Evolutionary conservation across 257 asterid genomes (phyloP).

Genomic region (Nicotiana tabacum): DNA sequence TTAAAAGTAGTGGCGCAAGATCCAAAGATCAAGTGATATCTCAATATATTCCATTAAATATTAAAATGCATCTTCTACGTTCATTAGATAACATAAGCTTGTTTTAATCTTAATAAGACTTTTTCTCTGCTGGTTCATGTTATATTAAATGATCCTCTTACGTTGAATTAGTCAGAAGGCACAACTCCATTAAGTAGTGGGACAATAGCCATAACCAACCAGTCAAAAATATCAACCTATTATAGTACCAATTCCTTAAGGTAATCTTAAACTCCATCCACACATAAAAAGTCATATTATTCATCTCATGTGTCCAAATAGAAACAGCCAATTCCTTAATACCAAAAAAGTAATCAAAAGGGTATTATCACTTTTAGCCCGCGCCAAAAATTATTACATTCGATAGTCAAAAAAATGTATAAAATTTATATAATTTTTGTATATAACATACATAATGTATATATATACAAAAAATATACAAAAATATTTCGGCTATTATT

Average conservation of each 20-base stretch:
- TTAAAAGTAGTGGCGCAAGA: neutral
- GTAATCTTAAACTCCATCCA: neutral
- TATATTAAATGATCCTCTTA: neutral
- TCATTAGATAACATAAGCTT: neutral
- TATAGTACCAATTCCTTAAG: neutral
- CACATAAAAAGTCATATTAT: conserved; percentile 3
- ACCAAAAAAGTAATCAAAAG: neutral
- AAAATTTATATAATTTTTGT: too few species aligned
- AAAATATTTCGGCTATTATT: too few species aligned
- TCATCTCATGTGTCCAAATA: neutral
- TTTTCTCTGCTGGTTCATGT: neutral
- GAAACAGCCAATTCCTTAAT: neutral
- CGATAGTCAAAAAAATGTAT: too few species aligned
- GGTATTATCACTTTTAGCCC: too few species aligned
- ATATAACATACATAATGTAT: too few species aligned
- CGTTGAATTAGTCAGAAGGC: neutral
- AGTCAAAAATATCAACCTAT: conserved; percentile 3
- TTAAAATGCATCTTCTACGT: neutral
- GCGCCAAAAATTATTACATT: too few species aligned
- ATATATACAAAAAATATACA: too few species aligned
- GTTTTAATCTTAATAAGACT: neutral
- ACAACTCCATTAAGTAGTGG: neutral
- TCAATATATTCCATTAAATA: neutral
- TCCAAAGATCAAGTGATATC: neutral
- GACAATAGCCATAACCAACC: neutral